phyloP scores from a whole-genome alignment of 768 basidiomycete species.

The Thelephora aurantiotincta region DNA sequence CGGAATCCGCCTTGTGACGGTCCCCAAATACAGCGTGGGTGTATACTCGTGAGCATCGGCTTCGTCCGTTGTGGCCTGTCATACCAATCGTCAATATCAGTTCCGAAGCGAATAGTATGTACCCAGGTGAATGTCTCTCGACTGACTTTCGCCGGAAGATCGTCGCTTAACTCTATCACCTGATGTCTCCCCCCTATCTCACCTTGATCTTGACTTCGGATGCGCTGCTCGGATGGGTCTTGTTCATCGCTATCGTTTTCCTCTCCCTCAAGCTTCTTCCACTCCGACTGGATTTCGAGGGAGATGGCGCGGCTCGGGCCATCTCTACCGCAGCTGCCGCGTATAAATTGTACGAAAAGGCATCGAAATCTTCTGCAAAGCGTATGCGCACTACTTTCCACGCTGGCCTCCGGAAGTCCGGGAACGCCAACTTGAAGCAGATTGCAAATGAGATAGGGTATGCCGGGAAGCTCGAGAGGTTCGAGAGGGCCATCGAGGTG shows the following conservation, averaged over 20 bases:
- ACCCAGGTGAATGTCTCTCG: no score
- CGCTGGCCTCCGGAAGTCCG: not conserved
- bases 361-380: not conserved
- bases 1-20: no score
- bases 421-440: conserved; percentile 21
- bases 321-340: not conserved
- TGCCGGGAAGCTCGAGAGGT: conserved; percentile 31
- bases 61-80: no score
- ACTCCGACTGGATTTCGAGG: not conserved
- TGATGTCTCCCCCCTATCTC: not conserved
- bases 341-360: not conserved
- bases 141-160: no score
- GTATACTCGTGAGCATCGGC: no score
- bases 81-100: no score
- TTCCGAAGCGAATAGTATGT: no score
- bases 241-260: not conserved
- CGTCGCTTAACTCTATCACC: not conserved
- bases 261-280: not conserved
- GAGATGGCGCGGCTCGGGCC: not conserved
- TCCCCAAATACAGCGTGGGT: no score
- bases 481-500: conserved; percentile 17
- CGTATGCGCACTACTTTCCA: not conserved
- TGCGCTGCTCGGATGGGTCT: not conserved
- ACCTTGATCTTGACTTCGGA: not conserved
- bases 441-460: conserved; percentile 40